Evolutionary conservation across 2,329 filamentous ascomycete species (phyloP).

Genomic region (Hypocreales sp.): DNA sequence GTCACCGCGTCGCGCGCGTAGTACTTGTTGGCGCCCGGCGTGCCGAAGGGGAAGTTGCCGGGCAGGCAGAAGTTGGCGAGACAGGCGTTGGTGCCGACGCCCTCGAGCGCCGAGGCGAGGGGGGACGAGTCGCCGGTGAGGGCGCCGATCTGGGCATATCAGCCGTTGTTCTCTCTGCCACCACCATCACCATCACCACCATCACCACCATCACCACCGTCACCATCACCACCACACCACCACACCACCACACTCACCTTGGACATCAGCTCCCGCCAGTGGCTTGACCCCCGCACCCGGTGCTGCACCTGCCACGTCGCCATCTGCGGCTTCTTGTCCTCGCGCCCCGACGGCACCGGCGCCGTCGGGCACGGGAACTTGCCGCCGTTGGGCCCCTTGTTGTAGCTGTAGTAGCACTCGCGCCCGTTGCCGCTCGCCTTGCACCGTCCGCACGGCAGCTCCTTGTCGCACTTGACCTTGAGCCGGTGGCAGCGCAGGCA

Average conservation of each 20-base stretch:
- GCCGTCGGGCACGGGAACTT: constrained; percentile 17
- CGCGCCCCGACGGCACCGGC: constrained; percentile 8
- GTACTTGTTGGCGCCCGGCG: constrained; percentile 17
- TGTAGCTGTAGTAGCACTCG: constrained; percentile 21
- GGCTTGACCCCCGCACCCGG: constrained; percentile 18
- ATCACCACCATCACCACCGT: too few species aligned
- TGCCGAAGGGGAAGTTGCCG: constrained; percentile 22
- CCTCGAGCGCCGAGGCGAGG: constrained; percentile 13
- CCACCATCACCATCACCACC: too few species aligned
- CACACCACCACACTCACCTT: too few species aligned
- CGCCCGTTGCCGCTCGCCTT: constrained; percentile 17
- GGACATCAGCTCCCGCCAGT: constrained; percentile 20
- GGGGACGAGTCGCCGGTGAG: constrained; percentile 11
- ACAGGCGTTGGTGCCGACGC: constrained; percentile 18
- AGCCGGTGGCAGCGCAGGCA: constrained; percentile 19
- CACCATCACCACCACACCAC: too few species aligned
- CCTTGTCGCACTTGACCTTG: constrained; percentile 22
- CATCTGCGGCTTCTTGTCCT: constrained; percentile 13
- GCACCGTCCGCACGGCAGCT: constrained; percentile 19
- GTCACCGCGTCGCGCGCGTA: constrained; percentile 14
- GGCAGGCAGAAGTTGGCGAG: constrained; percentile 18
- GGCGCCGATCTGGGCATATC: constrained; percentile 14
- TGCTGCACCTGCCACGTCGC: constrained; percentile 18
- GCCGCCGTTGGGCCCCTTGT: constrained; percentile 19
- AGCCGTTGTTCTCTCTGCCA: too few species aligned